Conservation (phyloP, 805 yeast genomes). For the Komagataella phaffii region DNA sequence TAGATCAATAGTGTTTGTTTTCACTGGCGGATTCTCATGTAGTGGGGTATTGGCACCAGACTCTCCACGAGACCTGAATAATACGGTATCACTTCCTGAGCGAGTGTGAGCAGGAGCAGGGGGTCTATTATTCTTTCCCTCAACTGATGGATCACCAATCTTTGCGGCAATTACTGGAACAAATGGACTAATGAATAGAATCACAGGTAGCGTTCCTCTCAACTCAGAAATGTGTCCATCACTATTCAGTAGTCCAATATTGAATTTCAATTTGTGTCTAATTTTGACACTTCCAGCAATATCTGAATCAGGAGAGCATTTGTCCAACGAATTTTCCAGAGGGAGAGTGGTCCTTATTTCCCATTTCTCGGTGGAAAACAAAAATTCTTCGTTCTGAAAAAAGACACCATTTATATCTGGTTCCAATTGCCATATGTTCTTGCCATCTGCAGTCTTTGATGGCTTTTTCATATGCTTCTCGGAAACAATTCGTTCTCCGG, state of each 20-base stretch:
- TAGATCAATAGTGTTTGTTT: constrained; percentile 25
- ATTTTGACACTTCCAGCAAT: constrained; percentile 60
- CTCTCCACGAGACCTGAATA: not conserved
- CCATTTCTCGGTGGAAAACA: constrained; percentile 53
- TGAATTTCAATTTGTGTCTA: constrained; percentile 78
- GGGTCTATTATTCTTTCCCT: not conserved
- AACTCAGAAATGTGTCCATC: constrained; percentile 91
- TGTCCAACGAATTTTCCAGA: constrained; percentile 61
- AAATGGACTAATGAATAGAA: constrained; percentile 44
- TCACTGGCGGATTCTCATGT: constrained; percentile 7
- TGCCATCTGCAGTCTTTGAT: constrained; percentile 28
- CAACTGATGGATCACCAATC: not conserved
- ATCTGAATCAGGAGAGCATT: constrained; percentile 81
- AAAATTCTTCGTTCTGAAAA: constrained; percentile 15
- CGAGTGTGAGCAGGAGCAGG: not conserved
- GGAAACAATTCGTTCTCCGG: constrained; percentile 47
- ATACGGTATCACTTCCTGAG: not conserved
- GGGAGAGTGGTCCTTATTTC: constrained; percentile 45
- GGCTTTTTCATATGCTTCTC: constrained; percentile 30
- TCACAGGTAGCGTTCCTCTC: constrained; percentile 79
- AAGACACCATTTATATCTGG: constrained; percentile 24
- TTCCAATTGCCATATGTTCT: constrained; percentile 20
- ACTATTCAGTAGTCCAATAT: constrained; percentile 65
- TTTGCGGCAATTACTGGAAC: constrained; percentile 46
- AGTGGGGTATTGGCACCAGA: not conserved